Base-by-base conservation (phyloP, 352 stramenopile species). In the Pythium phragmitis region DNA sequence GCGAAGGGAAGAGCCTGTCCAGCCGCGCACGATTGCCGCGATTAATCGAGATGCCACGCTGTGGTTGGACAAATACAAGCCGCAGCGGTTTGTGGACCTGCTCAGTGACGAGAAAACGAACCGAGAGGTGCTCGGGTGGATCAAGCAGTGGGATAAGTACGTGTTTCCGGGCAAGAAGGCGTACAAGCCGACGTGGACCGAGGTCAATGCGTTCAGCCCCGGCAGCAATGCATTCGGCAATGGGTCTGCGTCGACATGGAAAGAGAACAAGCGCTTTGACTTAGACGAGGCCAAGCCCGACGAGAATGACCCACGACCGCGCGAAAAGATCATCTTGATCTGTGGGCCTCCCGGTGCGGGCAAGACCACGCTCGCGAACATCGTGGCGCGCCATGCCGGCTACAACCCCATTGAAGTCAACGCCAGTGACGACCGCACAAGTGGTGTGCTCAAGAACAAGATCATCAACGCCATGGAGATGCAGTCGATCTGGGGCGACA, bases 331-430 rank as follows among this genome's bases (percentile, higher is more conserved):
- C 30, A 98, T 99, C 61, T 75, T 99, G 7, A 83, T 99, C 12
- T 98, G 87, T 66, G 97, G 96, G 12, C 90, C 93, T 7, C 92
- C 96, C 14, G 95, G 96, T 48, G 82, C 92, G 0, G 96, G 96
- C 16, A 99, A 99, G 75, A 99, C 96, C 2, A 99, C 97, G 13
- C 74, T 99, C 45, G 97, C 97, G 9, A 97, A 98, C 63, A 97
- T 99, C 48, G 80, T 98, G 19, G 97, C 97, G 8, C 79, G 79
- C 36, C 94, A 99, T 69, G 92, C 92, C n/a, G 97, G 97, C 6
- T 99, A 99, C 79, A 94, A 97, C 48, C 88, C 94, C 0, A 88
- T 99, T 45, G 97, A 99, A 77, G 82, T 99, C 8, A 99, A 99
- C 77, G 97, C 97, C 37, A 98, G 92, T 37, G 97, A 99, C 75